Base-by-base conservation (phyloP, 2,329 filamentous ascomycete genomes). In the Mollisiaceae sp. region DNA sequence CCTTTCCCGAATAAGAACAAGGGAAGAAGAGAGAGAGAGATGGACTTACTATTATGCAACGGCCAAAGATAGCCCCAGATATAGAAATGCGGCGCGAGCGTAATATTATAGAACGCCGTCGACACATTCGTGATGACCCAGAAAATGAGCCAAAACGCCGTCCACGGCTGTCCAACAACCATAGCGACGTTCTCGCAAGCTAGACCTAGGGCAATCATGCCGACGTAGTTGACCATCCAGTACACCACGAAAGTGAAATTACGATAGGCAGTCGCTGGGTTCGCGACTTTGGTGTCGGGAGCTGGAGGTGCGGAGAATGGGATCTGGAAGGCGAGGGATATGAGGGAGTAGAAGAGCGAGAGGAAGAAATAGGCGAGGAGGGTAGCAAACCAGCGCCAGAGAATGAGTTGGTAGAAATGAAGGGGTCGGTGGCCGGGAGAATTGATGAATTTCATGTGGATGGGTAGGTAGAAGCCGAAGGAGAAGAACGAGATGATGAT, bases 401-500 rank as follows among this genome's bases (percentile, higher is more conserved):
- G 64, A 36, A 89, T 79, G 54, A 88, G 80, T 63, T 90, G 84
- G 68, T 78, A 79, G 71, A 85, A 84, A 56, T 86, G 83, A 0
- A 90, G 79, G 0, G 86, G 84, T 1, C 85, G 85, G 65, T 88
- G 86, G 12, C 80, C 80, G 57, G 83, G 79, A 18, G 27, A 32
- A 32, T 80, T 80, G 65, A 88, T 79, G 72, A 87, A 88, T 72
- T 85, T 82, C 70, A 81, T 82, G 74, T 90, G 86, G 15, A 89
- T 84, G 0, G 87, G 87, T 54, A 90, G 78, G 71, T 89, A 86
- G 77, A 90, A 90, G 0, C 83, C 80, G 75, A 87, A 89, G 35
- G 82, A 86, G 78, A 90, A 89, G 78, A 90, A 90, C 0, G 86
- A 85, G 47, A 90, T 80, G 71, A 90, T 89, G 71, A 90, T 89